Evolutionary conservation across 768 basidiomycete species (phyloP).

Genomic region (Kwoniella heveanensis): DNA sequence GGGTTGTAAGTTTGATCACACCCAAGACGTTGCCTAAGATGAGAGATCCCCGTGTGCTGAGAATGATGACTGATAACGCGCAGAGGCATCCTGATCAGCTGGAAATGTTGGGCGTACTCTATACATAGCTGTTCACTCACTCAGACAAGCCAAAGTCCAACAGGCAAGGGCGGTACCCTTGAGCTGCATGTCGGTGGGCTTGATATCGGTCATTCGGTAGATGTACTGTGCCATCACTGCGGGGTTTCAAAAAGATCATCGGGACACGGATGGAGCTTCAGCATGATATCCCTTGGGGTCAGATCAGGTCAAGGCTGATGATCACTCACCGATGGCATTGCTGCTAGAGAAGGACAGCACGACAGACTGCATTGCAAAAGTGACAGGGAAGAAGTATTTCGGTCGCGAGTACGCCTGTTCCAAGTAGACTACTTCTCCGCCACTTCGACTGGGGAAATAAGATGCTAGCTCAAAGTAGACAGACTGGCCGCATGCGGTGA

Average conservation of each 20-base stretch:
- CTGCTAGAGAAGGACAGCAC: constrained; percentile 29
- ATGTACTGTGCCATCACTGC: constrained; percentile 22
- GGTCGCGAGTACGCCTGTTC: constrained; percentile 24
- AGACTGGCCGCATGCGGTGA: constrained; percentile 22
- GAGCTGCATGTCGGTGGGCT: constrained; percentile 14
- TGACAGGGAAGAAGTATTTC: constrained; percentile 33
- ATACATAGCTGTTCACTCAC: no score
- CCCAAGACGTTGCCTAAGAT: constrained; percentile 26
- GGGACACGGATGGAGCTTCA: no score
- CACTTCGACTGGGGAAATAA: constrained; percentile 29
- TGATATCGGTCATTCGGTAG: constrained; percentile 23
- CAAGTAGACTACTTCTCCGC: constrained; percentile 36
- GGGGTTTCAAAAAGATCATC: no score
- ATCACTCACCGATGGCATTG: constrained; percentile 32
- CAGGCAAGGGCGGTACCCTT: constrained; percentile 26
- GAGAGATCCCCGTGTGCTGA: constrained; percentile 28
- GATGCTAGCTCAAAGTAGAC: constrained; percentile 34
- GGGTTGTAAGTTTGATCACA: constrained; percentile 29
- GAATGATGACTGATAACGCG: constrained; percentile 8
- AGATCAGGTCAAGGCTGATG: no score
- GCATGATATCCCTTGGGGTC: no score
- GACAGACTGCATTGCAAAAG: constrained; percentile 29
- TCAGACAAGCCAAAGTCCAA: constrained; percentile 6
- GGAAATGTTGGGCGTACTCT: no score
- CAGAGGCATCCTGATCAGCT: no score